phyloP scores from a whole-genome alignment of 768 basidiomycete genomes.

The Lyophyllum atratum region DNA sequence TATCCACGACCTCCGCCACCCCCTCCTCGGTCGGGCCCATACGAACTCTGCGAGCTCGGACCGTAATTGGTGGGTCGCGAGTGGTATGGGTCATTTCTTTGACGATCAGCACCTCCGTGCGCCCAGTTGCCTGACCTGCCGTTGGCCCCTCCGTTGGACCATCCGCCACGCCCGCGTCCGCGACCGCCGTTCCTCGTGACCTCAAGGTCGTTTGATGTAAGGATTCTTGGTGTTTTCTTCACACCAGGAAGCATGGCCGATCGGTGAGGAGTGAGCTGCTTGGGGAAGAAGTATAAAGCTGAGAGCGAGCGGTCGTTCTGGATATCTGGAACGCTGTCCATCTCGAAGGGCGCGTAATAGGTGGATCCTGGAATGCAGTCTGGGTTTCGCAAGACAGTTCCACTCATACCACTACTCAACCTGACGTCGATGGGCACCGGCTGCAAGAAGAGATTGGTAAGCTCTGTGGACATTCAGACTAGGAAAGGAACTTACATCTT shows the following conservation, averaged over 20 bases:
- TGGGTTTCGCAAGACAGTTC: constrained; percentile 80
- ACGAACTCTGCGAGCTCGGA: constrained; percentile 20
- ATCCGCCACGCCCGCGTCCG: constrained; percentile 49
- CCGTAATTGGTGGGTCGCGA: constrained; percentile 41
- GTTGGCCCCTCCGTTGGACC: constrained; percentile 16
- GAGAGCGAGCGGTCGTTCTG: constrained; percentile 86
- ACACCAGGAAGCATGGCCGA: constrained; percentile 81
- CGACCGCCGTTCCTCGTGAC: constrained; percentile 56
- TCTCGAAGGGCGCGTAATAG: constrained; percentile 72
- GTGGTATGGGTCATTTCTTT: constrained; percentile 49
- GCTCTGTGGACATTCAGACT: neutral
- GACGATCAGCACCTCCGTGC: constrained; percentile 33
- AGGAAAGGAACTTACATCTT: constrained; percentile 59
- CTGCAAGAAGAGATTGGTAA: constrained; percentile 43
- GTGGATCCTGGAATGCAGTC: constrained; percentile 92
- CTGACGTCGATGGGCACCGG: constrained; percentile 69
- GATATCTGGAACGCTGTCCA: constrained; percentile 72
- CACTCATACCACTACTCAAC: constrained; percentile 78
- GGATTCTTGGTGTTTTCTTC: constrained; percentile 54
- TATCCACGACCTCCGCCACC: constrained; percentile 26
- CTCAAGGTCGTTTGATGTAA: constrained; percentile 75
- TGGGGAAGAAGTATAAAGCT: constrained; percentile 86
- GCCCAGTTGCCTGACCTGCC: constrained; percentile 27
- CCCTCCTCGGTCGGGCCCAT: constrained; percentile 29
- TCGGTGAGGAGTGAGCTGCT: constrained; percentile 81